Conservation (phyloP, 2,329 filamentous ascomycete species). For the Stemphylium vesicarium region DNA sequence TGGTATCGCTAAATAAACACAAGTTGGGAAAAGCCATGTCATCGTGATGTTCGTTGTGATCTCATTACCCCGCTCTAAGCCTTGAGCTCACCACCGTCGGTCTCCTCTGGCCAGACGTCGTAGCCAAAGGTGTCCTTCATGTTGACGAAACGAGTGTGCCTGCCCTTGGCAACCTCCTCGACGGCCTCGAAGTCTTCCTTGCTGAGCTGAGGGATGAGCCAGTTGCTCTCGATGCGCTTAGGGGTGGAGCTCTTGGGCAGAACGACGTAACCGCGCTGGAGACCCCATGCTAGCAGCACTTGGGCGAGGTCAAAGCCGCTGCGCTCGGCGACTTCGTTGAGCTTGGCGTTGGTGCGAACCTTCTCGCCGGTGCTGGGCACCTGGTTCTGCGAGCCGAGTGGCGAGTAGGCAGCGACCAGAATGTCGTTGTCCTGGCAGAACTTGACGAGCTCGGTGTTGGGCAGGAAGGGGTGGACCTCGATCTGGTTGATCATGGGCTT, state of each 20-base stretch:
- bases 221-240: conserved; percentile 63
- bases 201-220: conserved; percentile 64
- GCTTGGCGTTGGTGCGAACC: conserved; percentile 69
- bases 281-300: conserved; percentile 80
- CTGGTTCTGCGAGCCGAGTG: conserved; percentile 72
- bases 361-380: conserved; percentile 72
- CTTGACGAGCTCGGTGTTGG: conserved; percentile 65
- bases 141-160: conserved; percentile 76
- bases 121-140: conserved; percentile 84
- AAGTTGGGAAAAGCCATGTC: conserved; percentile 10
- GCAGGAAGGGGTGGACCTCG: conserved; percentile 76
- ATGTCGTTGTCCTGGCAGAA: conserved; percentile 67
- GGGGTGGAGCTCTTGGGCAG: conserved; percentile 53
- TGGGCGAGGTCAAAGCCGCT: conserved; percentile 79
- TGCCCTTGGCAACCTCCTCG: conserved; percentile 68
- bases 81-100: conserved; percentile 34
- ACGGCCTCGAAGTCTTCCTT: conserved; percentile 64
- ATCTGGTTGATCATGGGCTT: conserved; percentile 77
- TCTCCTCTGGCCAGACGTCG: conserved; percentile 62
- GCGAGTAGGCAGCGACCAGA: conserved; percentile 69
- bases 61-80: conserved; percentile 14
- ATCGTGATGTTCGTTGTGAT: conserved; percentile 3
- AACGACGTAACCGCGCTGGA: conserved; percentile 70
- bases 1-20: conserved; percentile 33
- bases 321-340: conserved; percentile 72